A percentile compares a stretch with the other conserved stretches of the same genome.
These are phyloP conservation scores for Starmerella tilneyi DNA, from an alignment of 805 yeast genomes.

Conservation along the genomic window DNA sequence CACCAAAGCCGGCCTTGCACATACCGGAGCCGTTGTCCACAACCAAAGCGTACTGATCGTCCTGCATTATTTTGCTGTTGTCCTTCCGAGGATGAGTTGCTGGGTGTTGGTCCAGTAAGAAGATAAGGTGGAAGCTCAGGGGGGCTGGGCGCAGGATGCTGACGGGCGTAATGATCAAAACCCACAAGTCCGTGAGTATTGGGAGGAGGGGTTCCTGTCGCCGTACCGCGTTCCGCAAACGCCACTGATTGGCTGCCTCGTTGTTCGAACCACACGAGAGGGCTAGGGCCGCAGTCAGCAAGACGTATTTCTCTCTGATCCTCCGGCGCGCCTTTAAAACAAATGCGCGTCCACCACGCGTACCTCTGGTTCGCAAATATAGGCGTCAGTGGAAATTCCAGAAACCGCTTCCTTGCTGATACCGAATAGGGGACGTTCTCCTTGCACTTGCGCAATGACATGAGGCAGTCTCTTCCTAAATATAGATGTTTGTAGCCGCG, in stretches of 20 bases:
- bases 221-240: slow-evolving; percentile 8
- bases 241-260: slow-evolving; percentile 7
- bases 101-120: background rate
- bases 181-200: background rate
- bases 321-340: no score
- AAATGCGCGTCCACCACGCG: no score
- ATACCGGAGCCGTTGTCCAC: slow-evolving; percentile 99
- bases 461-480: no score
- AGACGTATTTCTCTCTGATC: no score
- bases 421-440: no score
- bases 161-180: background rate
- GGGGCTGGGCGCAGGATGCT: slow-evolving; percentile 9
- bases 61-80: slow-evolving; percentile 22
- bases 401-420: no score
- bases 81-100: slow-evolving; percentile 1
- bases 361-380: no score
- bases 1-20: slow-evolving; percentile 99
- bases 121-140: slow-evolving; percentile 8
- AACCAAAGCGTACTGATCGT: slow-evolving; percentile 44
- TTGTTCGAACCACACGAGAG: slow-evolving; percentile 1
- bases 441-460: no score
- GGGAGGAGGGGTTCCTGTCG: background rate
- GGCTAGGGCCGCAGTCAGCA: slow-evolving; percentile 1
- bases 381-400: no score
- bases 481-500: no score